phyloP scores from a whole-genome alignment of 163 green algal species.

The Scenedesmus sp. region DNA sequence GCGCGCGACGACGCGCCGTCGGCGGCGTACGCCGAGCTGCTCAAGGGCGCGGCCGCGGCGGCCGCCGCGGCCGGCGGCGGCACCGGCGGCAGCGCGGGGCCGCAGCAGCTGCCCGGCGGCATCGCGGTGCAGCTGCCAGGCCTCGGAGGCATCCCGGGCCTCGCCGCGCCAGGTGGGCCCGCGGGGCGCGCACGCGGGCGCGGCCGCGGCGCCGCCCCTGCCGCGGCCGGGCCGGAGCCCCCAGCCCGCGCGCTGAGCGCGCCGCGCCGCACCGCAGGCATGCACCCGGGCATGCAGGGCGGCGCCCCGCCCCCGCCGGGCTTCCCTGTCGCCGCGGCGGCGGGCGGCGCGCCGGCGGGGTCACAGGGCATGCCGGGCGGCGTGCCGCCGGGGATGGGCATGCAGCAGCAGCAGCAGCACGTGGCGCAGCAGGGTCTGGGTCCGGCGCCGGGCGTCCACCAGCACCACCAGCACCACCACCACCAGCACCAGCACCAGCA shows the following conservation, averaged over 20 bases:
- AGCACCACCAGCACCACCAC: slow-evolving; percentile 1
- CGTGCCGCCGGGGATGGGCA: neutral
- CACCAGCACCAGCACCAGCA: neutral
- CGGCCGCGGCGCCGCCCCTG: too few species aligned
- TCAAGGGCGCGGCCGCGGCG: neutral
- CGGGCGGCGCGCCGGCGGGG: too few species aligned
- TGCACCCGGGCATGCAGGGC: too few species aligned
- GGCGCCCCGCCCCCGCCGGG: too few species aligned
- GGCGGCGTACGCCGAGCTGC: slow-evolving; percentile 1
- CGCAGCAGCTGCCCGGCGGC: slow-evolving; percentile 16
- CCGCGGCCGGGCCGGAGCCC: too few species aligned
- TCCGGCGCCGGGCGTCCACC: neutral
- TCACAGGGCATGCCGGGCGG: neutral
- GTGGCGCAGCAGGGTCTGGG: neutral
- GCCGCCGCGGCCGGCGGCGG: slow-evolving; percentile 4
- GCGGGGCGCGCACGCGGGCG: too few species aligned
- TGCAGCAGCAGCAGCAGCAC: slow-evolving; percentile 5
- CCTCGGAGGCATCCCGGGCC: neutral
- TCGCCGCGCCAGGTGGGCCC: slow-evolving; percentile 7
- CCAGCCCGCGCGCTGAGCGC: too few species aligned
- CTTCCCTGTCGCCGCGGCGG: too few species aligned
- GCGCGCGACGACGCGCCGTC: neutral
- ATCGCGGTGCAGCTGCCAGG: slow-evolving; percentile 38
- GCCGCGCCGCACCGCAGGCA: too few species aligned
- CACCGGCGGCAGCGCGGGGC: neutral